phyloP scores from a whole-genome alignment of 768 basidiomycete species.

The Mycena albidolilacea region DNA sequence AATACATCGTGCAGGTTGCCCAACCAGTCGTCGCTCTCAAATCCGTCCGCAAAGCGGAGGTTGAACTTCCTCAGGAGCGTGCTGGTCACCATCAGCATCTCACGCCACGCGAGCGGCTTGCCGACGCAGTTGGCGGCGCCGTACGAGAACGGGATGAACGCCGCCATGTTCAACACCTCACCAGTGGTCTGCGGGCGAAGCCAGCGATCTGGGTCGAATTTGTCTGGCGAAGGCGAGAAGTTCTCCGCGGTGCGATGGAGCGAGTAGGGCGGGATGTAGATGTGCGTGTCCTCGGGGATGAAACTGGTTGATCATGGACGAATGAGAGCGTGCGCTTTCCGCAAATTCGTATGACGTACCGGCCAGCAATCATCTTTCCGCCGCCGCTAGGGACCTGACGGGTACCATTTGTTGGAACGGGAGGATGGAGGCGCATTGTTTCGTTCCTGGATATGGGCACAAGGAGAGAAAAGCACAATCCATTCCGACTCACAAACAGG shows the following conservation, averaged over 20 bases:
- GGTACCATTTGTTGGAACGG: constrained; percentile 57
- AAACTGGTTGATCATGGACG: constrained; percentile 44
- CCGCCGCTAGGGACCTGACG: constrained; percentile 51
- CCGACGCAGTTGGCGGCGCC: constrained; percentile 62
- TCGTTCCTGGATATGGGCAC: constrained; percentile 55
- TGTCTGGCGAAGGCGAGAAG: constrained; percentile 55
- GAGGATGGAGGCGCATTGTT: constrained; percentile 60
- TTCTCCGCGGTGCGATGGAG: constrained; percentile 55
- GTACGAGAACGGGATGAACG: constrained; percentile 60
- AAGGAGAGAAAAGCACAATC: background rate
- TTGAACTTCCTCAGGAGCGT: constrained; percentile 54
- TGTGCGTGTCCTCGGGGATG: constrained; percentile 52
- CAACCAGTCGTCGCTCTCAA: constrained; percentile 14
- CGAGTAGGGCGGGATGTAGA: constrained; percentile 52
- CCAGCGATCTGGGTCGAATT: constrained; percentile 62
- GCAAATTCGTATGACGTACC: constrained; percentile 37
- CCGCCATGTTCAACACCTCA: constrained; percentile 44
- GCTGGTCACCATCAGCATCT: constrained; percentile 56
- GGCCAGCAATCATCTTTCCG: constrained; percentile 51
- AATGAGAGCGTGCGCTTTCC: background rate
- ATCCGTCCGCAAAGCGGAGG: constrained; percentile 49
- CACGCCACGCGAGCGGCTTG: constrained; percentile 53
- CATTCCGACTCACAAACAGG: constrained; percentile 47
- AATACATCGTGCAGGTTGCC: constrained; percentile 21
- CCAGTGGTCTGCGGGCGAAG: constrained; percentile 33